Evolutionary conservation across 2,329 filamentous ascomycete genomes (phyloP).

Genomic region (Colletotrichum magnum): DNA sequence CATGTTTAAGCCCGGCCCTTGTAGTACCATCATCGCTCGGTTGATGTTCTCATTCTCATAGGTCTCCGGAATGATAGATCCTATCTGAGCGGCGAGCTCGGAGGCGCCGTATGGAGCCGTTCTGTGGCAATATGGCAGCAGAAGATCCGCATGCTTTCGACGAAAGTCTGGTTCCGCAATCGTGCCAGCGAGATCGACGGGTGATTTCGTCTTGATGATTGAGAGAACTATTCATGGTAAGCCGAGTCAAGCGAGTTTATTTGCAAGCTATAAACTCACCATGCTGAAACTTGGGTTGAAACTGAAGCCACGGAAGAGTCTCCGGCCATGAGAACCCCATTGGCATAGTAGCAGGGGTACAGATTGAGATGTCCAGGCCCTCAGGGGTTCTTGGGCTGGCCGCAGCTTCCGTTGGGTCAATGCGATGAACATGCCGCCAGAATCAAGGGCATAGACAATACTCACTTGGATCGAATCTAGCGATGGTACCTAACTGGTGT

Average conservation of each 20-base stretch:
- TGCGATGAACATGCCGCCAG: not conserved
- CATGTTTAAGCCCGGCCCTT: not conserved
- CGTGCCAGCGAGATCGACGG: no score
- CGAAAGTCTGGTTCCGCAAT: no score
- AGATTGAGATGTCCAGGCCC: not conserved
- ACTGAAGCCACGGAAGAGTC: conserved; percentile 14
- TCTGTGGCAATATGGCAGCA: no score
- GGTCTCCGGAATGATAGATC: conserved; percentile 12
- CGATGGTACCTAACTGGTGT: not conserved
- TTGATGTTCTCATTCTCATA: not conserved
- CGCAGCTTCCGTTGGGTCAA: not conserved
- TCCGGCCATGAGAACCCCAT: conserved; percentile 6
- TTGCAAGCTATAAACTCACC: not conserved
- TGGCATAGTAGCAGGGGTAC: conserved; percentile 1
- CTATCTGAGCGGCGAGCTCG: not conserved
- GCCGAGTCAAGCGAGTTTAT: not conserved
- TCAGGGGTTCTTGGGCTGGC: conserved; percentile 3
- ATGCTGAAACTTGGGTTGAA: not conserved
- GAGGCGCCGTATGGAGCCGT: not conserved
- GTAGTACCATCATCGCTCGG: not conserved
- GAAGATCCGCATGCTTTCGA: no score
- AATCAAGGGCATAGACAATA: not conserved
- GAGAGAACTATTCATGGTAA: no score
- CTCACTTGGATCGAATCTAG: not conserved
- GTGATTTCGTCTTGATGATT: no score